Base-by-base conservation (phyloP, 1,139 yeast genomes). In the Protomyces lactucae-debilis region DNA sequence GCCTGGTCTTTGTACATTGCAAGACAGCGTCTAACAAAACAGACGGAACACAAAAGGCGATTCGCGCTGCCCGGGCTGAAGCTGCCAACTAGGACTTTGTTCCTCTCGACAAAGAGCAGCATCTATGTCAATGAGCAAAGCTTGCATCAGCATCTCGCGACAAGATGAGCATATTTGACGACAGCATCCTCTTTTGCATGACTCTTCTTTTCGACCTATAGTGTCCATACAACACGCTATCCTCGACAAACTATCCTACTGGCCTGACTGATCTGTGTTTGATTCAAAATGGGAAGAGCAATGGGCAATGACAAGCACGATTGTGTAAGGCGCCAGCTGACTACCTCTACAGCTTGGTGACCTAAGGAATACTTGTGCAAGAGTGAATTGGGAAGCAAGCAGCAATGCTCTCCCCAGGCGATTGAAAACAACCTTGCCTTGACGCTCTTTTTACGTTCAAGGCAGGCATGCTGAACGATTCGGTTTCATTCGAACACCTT, bases 321-420 rank as follows among this genome's bases (percentile, higher is more conserved):
- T 43, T 43, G 48, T 43, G 48, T 43, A 43, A 43, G 48, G 48
- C 48, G 48, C 48, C 48, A 16, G 48, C 48, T 43, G 48, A 43
- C 21, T 43, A 16, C 21, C 25, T 43, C 48, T 16, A 43, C 48
- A 43, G 48, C 48, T 43, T 18, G 16, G 48, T 21, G 48, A 43
- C 48, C 48, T 43, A 43, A 43, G 48, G 48, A 43, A 43, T 43
- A 43, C 48, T 43, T 43, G 48, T 43, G 48, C 48, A 43, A 43
- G 48, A 43, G n/a, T 43, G 23, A 43, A 43, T 9, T 23, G 21
- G 48, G 21, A 10, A 10, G 21, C 18, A n/a, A 10, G 48, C 48
- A 21, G 48, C 48, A 43, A 43, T 21, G 48, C 48, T 10, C 12
- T 21, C 2, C n/a, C 23, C 5, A 43, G 23, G 48, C 48, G 23